A percentile compares a stretch with the other conserved stretches of the same genome.
These are phyloP conservation scores for Trebouxia sp. DNA, from an alignment of 139 green algal genomes.

Conservation along the genomic window DNA sequence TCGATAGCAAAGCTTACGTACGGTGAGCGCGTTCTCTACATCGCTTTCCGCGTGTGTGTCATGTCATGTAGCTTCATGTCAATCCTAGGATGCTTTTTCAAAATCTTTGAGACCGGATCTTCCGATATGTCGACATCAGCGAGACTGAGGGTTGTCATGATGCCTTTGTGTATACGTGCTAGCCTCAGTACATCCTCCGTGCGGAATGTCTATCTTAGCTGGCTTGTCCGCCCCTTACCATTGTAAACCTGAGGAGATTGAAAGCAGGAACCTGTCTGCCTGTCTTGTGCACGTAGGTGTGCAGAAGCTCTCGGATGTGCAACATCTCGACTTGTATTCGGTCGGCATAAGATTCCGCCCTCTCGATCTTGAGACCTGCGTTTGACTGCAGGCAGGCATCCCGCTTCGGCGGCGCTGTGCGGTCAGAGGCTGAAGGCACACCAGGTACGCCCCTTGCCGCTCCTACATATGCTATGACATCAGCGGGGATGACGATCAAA, in stretches of 20 bases:
- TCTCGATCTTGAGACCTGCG: not conserved
- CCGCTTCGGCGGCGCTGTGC: not conserved
- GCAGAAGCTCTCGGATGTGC: not conserved
- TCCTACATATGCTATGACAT: not conserved
- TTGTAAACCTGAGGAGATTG: conserved; percentile 29
- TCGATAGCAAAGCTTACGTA: too few relatives aligned
- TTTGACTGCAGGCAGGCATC: not conserved
- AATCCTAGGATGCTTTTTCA: conserved; percentile 21
- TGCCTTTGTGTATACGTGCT: not conserved
- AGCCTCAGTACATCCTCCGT: conserved; percentile 47
- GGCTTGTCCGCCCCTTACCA: conserved; percentile 39
- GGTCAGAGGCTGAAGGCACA: not conserved
- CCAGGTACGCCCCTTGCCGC: not conserved
- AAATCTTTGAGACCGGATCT: conserved; percentile 29
- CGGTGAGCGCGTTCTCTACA: not conserved
- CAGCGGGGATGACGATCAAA: conserved; percentile 20
- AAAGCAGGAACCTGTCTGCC: not conserved
- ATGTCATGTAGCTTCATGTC: not conserved
- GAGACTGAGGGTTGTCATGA: conserved; percentile 7
- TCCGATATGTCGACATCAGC: not conserved
- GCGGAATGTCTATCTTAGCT: conserved; percentile 27
- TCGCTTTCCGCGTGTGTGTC: not conserved
- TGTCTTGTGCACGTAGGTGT: conserved; percentile 22
- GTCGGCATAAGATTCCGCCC: not conserved
- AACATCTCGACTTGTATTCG: not conserved